These are phyloP conservation scores for Apiospora sp. DNA, from an alignment of 2,329 filamentous ascomycete genomes.

Conservation along the genomic window DNA sequence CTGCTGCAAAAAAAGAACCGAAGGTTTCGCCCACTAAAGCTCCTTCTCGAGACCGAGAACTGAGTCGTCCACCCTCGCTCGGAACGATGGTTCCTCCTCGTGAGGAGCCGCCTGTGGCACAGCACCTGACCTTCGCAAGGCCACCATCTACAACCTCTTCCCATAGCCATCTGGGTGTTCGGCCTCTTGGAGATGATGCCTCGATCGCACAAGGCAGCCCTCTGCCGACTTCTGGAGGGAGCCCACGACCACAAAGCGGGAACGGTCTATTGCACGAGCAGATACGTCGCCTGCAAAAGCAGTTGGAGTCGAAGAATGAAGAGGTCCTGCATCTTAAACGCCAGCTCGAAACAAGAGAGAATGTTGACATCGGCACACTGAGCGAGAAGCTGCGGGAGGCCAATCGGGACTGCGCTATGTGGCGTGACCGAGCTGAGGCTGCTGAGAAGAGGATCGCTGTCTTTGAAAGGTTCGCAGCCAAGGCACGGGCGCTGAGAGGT, in stretches of 20 bases:
- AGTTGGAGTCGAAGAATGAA: conserved; percentile 54
- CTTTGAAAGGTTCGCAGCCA: conserved; percentile 53
- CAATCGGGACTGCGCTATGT: conserved; percentile 53
- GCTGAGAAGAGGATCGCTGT: conserved; percentile 62
- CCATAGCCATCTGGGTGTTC: conserved; percentile 18
- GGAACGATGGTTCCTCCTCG: conserved; percentile 49
- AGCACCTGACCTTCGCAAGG: conserved; percentile 46
- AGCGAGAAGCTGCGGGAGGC: conserved; percentile 56
- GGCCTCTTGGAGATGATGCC: conserved; percentile 23
- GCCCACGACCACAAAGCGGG: conserved; percentile 38
- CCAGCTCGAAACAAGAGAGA: conserved; percentile 54
- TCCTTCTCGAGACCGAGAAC: conserved; percentile 30
- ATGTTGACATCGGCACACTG: conserved; percentile 53
- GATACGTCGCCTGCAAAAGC: conserved; percentile 57
- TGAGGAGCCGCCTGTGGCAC: conserved; percentile 49
- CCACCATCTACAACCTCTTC: conserved; percentile 43
- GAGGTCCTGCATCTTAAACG: conserved; percentile 54
- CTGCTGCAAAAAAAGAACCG: conserved; percentile 33
- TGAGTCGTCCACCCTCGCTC: conserved; percentile 40
- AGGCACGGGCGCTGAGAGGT: conserved; percentile 38
- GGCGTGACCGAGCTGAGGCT: conserved; percentile 63
- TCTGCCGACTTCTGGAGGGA: conserved; percentile 5
- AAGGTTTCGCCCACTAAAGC: conserved; percentile 28
- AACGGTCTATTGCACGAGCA: conserved; percentile 54
- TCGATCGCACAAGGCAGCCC: conserved; percentile 9